Evolutionary conservation across 2,329 filamentous ascomycete species (phyloP), one percentile per base, ranked within the genome.

Genomic region (Pyrenophora seminiperda): DNA sequence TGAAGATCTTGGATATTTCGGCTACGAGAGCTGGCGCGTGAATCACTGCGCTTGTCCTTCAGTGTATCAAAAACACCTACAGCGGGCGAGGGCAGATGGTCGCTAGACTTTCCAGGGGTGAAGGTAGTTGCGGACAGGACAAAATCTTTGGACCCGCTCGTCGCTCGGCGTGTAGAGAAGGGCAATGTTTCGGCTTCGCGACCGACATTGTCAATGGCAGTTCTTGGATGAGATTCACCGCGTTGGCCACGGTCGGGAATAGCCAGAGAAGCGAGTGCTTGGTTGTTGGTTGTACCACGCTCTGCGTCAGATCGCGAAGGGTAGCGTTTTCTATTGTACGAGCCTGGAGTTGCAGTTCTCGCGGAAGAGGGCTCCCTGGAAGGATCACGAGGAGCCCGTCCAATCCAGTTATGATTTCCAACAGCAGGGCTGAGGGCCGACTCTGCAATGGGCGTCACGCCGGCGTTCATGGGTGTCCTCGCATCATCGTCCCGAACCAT

Each of bases 391-490:
- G 65, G 61, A 24, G 59, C 58, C 36, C 73, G 69, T 43, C 63
- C 59, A 15, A 73, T 66, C 76, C 76, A 79, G 1, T 68, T 66
- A 20, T 65, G 67, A 40, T 51, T 63, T 10, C 65, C 66, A 19
- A 83, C 85, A 32, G 83, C 82, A 0, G 91, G 91, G 18, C 89
- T 91, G 11, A 84, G 61, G 6, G 81, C 81, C 24, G 82, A 83
- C 43, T 83, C 79, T 1, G 89, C 87, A 63, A 97, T 97, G 0
- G 93, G 93, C 0, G 93, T 97, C 0, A 89, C 83, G n/a, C 88
- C 90, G 1, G 86, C 76, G 50, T 89, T 89, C 58, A 91, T 88
- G 0, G 91, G 91, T 0, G 91, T 96, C 29, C 77, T 76, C 50
- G 82, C 81, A 46, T 82, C 81, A 3, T 81, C 78, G 14, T 79